Conservation (phyloP, 116 monocot genomes). For the Zostera marina region DNA sequence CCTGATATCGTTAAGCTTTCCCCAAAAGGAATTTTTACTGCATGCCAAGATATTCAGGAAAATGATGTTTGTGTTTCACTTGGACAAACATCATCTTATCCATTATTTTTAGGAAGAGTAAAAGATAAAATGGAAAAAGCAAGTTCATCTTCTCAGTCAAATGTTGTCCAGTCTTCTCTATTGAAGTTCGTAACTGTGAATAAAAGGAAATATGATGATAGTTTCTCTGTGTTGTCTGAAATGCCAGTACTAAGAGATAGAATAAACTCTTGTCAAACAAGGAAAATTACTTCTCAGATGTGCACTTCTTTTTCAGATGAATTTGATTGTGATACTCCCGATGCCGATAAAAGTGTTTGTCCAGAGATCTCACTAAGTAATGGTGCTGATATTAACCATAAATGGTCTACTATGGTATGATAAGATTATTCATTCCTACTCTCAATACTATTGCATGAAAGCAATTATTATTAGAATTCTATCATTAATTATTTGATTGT, state of each 20-base stretch:
- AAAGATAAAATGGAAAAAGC: constrained; percentile 14
- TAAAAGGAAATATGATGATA: constrained; percentile 63
- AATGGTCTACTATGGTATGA: constrained; percentile 1
- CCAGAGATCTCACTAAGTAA: neutral
- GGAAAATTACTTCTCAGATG: constrained; percentile 8
- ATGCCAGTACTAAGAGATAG: constrained; percentile 56
- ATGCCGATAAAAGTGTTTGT: neutral
- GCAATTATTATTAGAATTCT: neutral
- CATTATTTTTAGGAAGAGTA: constrained; percentile 10
- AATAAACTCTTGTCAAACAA: constrained; percentile 17
- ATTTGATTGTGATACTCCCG: neutral
- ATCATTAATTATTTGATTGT: too few species aligned
- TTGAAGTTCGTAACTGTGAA: constrained; percentile 35
- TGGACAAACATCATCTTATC: neutral
- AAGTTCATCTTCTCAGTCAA: constrained; percentile 16
- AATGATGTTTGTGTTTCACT: neutral
- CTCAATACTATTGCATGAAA: neutral
- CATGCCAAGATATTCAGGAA: neutral
- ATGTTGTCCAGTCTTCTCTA: constrained; percentile 57
- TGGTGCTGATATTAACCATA: neutral
- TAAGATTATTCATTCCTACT: neutral
- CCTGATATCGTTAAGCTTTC: constrained; percentile 6
- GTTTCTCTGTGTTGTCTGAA: constrained; percentile 50
- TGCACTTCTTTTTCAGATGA: neutral
- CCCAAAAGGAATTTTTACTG: neutral